Base-by-base conservation (phyloP, 805 yeast genomes). In the Ogataea minuta region DNA sequence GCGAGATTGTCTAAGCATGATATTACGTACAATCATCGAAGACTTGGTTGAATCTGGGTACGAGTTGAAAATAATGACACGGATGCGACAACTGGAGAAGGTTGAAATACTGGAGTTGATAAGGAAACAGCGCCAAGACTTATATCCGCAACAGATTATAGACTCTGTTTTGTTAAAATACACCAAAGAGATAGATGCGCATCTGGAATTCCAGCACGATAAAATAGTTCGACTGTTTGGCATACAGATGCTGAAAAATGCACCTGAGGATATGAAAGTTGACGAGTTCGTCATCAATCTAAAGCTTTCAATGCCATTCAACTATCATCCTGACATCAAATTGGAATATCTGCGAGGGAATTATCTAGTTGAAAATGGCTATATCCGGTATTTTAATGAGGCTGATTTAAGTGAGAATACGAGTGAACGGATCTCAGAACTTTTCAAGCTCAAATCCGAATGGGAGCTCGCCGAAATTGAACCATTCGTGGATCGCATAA, bases 281-380 rank as follows among this genome's bases (percentile, higher is more conserved):
- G 74, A 76, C 28, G 87, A 82, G 43, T 77, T 88, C 52, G 52
- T 80, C 43, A 69, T 84, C 34, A 71, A 73, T 36, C 76, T 90
- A 79, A 76, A 79, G 50, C 66, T 79, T 1, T 63, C 71, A 5
- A 67, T 85, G 28, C 90, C 93, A 72, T 77, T 58, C 72, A 77
- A 64, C 31, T 61, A 60, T 36, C 49, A 49, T 17, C 64, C 64
- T 1, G 77, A 74, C 34, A 73, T 81, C 28, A 73, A 81, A 13
- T 66, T 84, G 11, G 81, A 79, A 41, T 43, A 39, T 23, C 31
- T 50, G 34, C 11, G 33, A 11, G 54, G 54, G 3, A 36, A 43
- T 7, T 47, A 38, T 35, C 46, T 84, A 11, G 55, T 62, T 3
- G 60, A 75, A 4, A 29, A 19, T 3, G 63, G 59, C 3, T 45